Conservation (phyloP, 2,329 filamentous ascomycete species). For the Ophiosphaerella narmari region DNA sequence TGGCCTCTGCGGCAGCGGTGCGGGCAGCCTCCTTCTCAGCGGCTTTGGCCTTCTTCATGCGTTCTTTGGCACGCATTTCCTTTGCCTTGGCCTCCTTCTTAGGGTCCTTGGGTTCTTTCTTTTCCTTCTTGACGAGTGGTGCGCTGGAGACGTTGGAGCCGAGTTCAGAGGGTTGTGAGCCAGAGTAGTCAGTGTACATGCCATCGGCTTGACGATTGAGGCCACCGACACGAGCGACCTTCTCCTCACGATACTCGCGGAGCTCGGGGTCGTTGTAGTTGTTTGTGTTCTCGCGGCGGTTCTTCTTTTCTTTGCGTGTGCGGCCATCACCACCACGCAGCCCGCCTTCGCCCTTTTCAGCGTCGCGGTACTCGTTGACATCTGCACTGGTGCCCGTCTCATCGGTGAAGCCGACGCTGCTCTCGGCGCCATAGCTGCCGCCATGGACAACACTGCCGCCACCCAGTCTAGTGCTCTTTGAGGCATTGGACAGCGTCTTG, state of each 20-base stretch:
- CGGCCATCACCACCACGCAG: conserved; percentile 53
- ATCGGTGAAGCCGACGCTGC: conserved; percentile 50
- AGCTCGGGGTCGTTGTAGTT: conserved; percentile 64
- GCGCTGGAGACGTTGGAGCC: conserved; percentile 49
- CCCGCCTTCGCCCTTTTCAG: conserved; percentile 50
- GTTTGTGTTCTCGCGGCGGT: conserved; percentile 59
- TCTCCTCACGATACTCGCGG: conserved; percentile 83
- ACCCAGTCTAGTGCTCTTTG: conserved; percentile 80
- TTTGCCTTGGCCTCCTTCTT: conserved; percentile 47
- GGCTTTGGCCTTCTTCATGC: conserved; percentile 52
- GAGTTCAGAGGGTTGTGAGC: conserved; percentile 66
- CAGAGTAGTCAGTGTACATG: conserved; percentile 76
- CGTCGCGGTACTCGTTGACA: conserved; percentile 47
- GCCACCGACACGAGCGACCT: conserved; percentile 82
- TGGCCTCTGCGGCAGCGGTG: conserved; percentile 41
- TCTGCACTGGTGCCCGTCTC: conserved; percentile 52
- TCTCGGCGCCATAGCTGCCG: conserved; percentile 52
- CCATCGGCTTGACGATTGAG: conserved; percentile 83
- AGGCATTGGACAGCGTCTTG: conserved; percentile 80
- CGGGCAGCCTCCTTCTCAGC: conserved; percentile 45
- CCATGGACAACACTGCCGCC: conserved; percentile 80
- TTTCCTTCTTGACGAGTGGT: conserved; percentile 53
- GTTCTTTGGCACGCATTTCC: conserved; percentile 55
- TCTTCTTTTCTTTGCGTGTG: conserved; percentile 46
- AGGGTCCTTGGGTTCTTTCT: conserved; percentile 47